Base-by-base conservation (phyloP, 148 eudicot genomes). In the Amaranthus cruentus region DNA sequence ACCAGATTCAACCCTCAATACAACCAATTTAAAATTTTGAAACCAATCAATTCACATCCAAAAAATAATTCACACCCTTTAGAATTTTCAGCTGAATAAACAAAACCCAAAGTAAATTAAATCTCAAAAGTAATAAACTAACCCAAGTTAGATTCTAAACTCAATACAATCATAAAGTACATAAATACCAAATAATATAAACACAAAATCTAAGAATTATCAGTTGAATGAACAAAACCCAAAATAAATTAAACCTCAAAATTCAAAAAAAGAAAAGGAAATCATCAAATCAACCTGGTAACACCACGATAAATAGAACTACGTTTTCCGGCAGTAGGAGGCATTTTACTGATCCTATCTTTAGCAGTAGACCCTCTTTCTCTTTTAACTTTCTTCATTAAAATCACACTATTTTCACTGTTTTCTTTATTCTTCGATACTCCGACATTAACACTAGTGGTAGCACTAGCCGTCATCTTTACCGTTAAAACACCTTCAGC, bases 241-340 rank as follows among this genome's bases (percentile, higher is more conserved):
- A 46, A 53, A 75, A 9, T 4, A 75, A 43, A 70, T 1, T 4
- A 60, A 73, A 61, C 74, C 0, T 52, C 11, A 61, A 47, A 53
- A 62, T 11, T 28, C 38, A 28, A 46, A 14, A 46, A 48, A 43
- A 5, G n/a, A 43, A 50, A 55, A 48, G 62, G 28, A 44, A 56
- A 50, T 10, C 48, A 9, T 28, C 38, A 28, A 28, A 28, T 28
- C 2, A 65, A 91, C 99, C 99, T 92, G 57, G 99, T 96, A 74
- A 96, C 99, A 46, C 99, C 99, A 4, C 99, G 94, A 73, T 96
- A 96, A 68, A 96, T 92, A 68, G 97, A 96, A 84, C 99, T 96
- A 57, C 99, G 97, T 58, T 96, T 96, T 65, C 99, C 99, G 65
- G 99, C 99, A 68, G 97, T 90, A 55, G 99, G 99, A 15, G 99